Conservation (phyloP, 2,329 filamentous ascomycete genomes). For the Ambrosiella beaveri region DNA sequence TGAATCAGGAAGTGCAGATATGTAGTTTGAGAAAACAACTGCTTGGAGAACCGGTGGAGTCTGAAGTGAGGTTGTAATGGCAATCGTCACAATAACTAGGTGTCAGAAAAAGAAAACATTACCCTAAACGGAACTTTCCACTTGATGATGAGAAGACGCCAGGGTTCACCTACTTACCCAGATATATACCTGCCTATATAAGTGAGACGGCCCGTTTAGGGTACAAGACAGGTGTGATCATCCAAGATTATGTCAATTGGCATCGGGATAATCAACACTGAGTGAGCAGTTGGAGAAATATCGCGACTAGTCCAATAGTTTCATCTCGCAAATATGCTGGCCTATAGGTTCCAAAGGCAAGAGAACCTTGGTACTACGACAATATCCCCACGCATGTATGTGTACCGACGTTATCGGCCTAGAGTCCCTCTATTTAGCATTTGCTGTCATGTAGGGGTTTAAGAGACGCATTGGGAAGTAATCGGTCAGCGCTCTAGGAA, state of each 20-base stretch:
- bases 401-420: neutral
- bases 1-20: neutral
- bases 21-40: neutral
- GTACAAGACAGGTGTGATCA: too few relatives aligned
- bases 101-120: neutral
- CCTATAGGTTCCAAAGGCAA: too few relatives aligned
- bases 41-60: neutral
- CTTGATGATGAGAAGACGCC: too few relatives aligned
- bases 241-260: too few relatives aligned
- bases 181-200: too few relatives aligned
- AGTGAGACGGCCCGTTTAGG: too few relatives aligned
- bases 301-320: too few relatives aligned
- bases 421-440: neutral
- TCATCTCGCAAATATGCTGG: too few relatives aligned
- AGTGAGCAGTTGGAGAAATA: too few relatives aligned
- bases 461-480: neutral
- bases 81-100: neutral
- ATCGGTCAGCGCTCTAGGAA: neutral
- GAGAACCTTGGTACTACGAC: neutral
- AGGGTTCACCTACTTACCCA: too few relatives aligned
- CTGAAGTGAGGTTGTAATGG: neutral
- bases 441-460: neutral
- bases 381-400: neutral
- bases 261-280: too few relatives aligned
- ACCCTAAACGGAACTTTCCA: neutral